Base-by-base conservation (phyloP, 371 early-diverging fungal genomes). In the Mortierella sp. region DNA sequence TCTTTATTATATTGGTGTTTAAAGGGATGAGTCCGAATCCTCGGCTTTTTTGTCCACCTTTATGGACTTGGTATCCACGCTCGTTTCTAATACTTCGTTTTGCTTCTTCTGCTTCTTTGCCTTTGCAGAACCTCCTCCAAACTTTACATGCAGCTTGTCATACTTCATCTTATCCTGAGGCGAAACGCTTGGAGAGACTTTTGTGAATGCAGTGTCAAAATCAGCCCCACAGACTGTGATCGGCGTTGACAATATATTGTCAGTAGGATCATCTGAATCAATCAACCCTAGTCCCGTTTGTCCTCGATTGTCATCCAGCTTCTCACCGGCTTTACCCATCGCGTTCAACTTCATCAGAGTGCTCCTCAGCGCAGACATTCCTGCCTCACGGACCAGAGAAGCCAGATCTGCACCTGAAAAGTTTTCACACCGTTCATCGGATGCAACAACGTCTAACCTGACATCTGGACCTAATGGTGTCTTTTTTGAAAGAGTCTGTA, bases 381-480 rank as follows among this genome's bases (percentile, higher is more conserved):
- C 93, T 34, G 96, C 96, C 82, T 97, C 97, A 61, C 97, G 88
- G 10, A 97, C 92, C 55, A 99, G 85, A 0, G 96, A 91, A 0
- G 96, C 93, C 67, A 99, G 84, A 89, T 99, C 99, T 10, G 99
- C 99, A 72, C 99, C 99, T 76, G 95, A 94, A 65, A 83, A 84
- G 65, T 66, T 66, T 56, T 95, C 93, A 66, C 95, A 93, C 4
- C 91, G 87, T 19, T 71, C 32, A 72, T 96, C 93, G 2, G 84
- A 70, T 0, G 98, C 97, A 19, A 99, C 85, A 13, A 70, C 83
- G n/a, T 76, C 77, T 57, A 99, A 83, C n/a, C 89, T 83, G 0
- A 98, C 91, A 59, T 89, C 87, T 7, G 77, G 47, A 15, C 77
- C 87, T 15, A 99, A 81, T 9, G 99, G 98, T 0, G 96, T 96